Conservation (phyloP, 1,139 yeast species). For the Taiozyma sp. region DNA sequence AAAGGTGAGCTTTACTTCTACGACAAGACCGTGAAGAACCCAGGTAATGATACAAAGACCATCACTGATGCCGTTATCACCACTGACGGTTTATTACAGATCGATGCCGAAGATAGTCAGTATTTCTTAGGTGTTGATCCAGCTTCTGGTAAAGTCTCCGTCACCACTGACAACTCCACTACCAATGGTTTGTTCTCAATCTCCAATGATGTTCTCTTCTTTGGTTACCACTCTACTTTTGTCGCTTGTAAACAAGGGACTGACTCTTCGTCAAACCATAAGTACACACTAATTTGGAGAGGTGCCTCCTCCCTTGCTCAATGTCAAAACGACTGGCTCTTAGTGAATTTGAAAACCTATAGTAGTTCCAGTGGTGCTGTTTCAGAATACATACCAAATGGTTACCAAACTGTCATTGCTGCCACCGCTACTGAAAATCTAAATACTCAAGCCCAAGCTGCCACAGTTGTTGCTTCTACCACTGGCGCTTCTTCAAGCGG, state of each 20-base stretch:
- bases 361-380: conserved; percentile 7
- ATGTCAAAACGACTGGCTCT: conserved; percentile 15
- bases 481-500: conserved; percentile 2
- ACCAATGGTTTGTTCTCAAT: conserved; percentile 15
- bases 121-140: conserved; percentile 10
- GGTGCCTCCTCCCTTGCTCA: conserved; percentile 18
- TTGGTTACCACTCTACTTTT: conserved; percentile 16
- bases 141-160: conserved; percentile 11
- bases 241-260: conserved; percentile 15
- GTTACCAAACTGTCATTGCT: conserved; percentile 14
- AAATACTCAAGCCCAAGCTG: conserved; percentile 12
- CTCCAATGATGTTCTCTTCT: conserved; percentile 7
- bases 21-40: conserved; percentile 2
- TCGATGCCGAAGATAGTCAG: conserved; percentile 1
- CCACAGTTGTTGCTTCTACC: conserved; percentile 1
- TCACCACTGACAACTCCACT: conserved; percentile 3
- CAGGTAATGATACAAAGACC: conserved; percentile 5
- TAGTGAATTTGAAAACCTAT: conserved; percentile 13
- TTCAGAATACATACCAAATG: conserved; percentile 13
- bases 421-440: conserved; percentile 18
- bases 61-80: conserved; percentile 9
- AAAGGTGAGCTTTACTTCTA: conserved; percentile 14
- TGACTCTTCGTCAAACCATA: neutral
- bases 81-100: conserved; percentile 10
- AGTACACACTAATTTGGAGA: conserved; percentile 19